Base-by-base conservation (phyloP, 768 basidiomycete genomes). In the Pisolithus orientalis region DNA sequence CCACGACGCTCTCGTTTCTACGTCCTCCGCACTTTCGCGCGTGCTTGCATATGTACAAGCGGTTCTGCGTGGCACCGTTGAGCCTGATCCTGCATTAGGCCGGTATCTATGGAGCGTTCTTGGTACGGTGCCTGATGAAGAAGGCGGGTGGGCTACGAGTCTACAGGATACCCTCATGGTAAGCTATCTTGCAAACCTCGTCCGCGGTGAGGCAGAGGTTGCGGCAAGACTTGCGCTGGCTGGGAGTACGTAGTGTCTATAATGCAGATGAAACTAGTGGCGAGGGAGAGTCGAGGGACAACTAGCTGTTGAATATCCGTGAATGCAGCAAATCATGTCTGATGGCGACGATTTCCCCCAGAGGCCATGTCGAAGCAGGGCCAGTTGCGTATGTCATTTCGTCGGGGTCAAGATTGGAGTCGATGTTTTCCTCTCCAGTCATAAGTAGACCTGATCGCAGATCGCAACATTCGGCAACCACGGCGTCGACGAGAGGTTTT, bases 321-420 rank as follows among this genome's bases (percentile, higher is more conserved):
- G 92, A 94, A 71, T 98, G 95, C 68, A 94, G 90, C 62, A 93
- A 71, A 71, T 97, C 95, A 68, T 99, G 96, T 53, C 96, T 76
- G 39, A 83, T 80, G 34, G 87, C 84, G 28, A 98, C 75, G 39
- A 98, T 87, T 70, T 99, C 96, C 16, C 94, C 94, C 17, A 99
- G 68, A 1, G 95, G 96, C 95, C 95, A 98, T 14, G 91, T 97
- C 60, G 84, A 93, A 37, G 87, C 85, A 4, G 94, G 93, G 0
- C 83, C 86, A 32, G 72, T 59, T 10, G 72, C 62, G n/a, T 68
- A 53, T 17, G 14, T 44, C 54, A 45, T 59, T 62, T 57, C 47
- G 28, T 59, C 59, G 7, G 25, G 24, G 27, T 53, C 49, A 32
- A 45, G n/a, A 14, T 31, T 57, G 48, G 11, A 49, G 31, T 43